A percentile compares a stretch with the other conserved stretches of the same genome.
These are phyloP conservation scores for Brassica incana DNA, from an alignment of 345 rosid genomes.

Conservation along the genomic window DNA sequence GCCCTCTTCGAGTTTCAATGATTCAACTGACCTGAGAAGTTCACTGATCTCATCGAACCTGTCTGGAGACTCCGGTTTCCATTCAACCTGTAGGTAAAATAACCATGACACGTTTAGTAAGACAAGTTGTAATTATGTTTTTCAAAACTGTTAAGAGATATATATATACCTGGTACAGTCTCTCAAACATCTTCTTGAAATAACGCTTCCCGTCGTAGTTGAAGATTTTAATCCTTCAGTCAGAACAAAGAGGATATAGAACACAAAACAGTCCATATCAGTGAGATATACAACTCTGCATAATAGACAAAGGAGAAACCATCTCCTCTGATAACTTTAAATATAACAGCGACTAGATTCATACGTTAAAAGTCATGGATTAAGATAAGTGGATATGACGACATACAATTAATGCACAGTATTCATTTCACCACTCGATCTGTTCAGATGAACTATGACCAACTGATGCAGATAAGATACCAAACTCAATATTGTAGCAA, in stretches of 20 bases:
- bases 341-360: neutral
- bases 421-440: neutral
- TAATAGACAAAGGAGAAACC: neutral
- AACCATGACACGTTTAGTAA: conserved; percentile 11
- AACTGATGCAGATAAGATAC: neutral
- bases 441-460: neutral
- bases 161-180: conserved; percentile 71
- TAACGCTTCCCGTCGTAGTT: conserved; percentile 70
- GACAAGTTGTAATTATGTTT: neutral
- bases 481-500: neutral
- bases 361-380: neutral
- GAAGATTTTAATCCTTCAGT: conserved; percentile 80
- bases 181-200: conserved; percentile 83
- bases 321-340: neutral
- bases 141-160: conserved; percentile 15
- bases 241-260: conserved; percentile 9
- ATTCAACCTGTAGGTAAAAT: conserved; percentile 60
- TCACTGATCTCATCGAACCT: conserved; percentile 73
- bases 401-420: neutral
- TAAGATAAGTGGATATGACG: no score
- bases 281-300: neutral
- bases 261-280: neutral
- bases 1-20: conserved; percentile 60
- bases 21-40: conserved; percentile 58
- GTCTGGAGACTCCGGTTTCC: conserved; percentile 85